Evolutionary conservation across 257 asterid genomes (phyloP).

Genomic region (Craterostigma plantagineum): DNA sequence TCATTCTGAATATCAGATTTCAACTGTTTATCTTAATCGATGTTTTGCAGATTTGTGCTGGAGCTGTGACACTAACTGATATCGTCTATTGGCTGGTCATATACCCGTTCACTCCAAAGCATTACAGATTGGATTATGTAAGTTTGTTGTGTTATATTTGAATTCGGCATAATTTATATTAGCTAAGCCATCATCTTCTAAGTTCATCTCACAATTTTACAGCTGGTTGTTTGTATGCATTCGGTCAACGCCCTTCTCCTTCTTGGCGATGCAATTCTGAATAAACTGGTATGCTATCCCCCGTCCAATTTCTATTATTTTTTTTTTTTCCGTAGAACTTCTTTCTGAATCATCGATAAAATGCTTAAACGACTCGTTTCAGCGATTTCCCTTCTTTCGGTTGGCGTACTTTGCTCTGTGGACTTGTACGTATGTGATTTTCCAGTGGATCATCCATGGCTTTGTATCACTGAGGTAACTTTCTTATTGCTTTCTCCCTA

Average conservation of each 20-base stretch:
- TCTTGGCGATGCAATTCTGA: slow-evolving; percentile 48
- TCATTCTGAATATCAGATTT: no score
- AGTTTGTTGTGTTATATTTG: slow-evolving; percentile 13
- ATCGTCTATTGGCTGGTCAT: slow-evolving; percentile 45
- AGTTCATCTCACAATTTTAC: slow-evolving; percentile 12
- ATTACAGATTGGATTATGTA: slow-evolving; percentile 32
- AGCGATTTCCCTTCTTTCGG: slow-evolving; percentile 84
- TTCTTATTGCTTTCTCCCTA: no score
- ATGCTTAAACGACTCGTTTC: slow-evolving; percentile 18
- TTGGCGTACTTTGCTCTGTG: slow-evolving; percentile 58
- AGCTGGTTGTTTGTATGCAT: slow-evolving; percentile 54
- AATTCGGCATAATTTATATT: neutral
- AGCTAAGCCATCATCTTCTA: no score
- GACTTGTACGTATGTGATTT: slow-evolving; percentile 46
- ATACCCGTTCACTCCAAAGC: slow-evolving; percentile 30
- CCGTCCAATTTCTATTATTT: neutral
- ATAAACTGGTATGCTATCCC: slow-evolving; percentile 28
- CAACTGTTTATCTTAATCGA: no score
- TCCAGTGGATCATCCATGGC: slow-evolving; percentile 81
- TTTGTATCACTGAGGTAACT: slow-evolving; percentile 36
- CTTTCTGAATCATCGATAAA: no score
- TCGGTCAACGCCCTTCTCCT: slow-evolving; percentile 50
- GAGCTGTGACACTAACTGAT: slow-evolving; percentile 56
- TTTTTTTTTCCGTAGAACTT: no score
- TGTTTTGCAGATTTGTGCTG: slow-evolving; percentile 37